These are phyloP conservation scores for Mikania micrantha DNA, from an alignment of 129 eudicot genomes.

Conservation along the genomic window DNA sequence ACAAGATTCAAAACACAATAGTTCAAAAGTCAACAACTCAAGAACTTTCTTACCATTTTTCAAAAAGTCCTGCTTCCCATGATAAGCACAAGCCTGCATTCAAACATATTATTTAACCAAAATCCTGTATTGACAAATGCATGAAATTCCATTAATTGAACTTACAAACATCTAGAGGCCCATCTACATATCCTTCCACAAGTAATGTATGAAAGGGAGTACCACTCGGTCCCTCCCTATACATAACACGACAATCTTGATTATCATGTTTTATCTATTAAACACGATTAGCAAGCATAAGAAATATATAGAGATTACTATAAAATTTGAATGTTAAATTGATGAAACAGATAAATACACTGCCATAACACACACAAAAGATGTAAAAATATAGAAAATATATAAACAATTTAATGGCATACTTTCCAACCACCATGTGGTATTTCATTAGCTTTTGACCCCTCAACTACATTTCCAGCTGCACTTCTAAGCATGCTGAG, in stretches of 20 bases:
- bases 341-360: not conserved
- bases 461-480: slow-evolving; percentile 35
- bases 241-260: slow-evolving; percentile 91
- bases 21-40: not conserved
- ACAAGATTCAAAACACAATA: not conserved
- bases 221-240: slow-evolving; percentile 88
- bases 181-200: slow-evolving; percentile 87
- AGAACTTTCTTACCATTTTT: slow-evolving; percentile 49
- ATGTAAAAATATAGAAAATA: not conserved
- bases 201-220: slow-evolving; percentile 84
- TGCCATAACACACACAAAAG: not conserved
- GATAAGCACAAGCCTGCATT: slow-evolving; percentile 81
- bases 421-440: slow-evolving; percentile 77
- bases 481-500: slow-evolving; percentile 86
- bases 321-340: slow-evolving; percentile 7
- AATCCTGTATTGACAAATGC: not conserved
- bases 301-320: not conserved
- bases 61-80: slow-evolving; percentile 65
- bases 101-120: not conserved
- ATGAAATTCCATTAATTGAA: not conserved
- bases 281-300: slow-evolving; percentile 7
- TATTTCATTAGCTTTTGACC: slow-evolving; percentile 27
- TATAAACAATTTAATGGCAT: slow-evolving; percentile 8
- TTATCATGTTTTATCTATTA: slow-evolving; percentile 83
- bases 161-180: slow-evolving; percentile 90